Evolutionary conservation across 352 stramenopile genomes (phyloP).

Genomic region (Saprolegnia diclina): DNA sequence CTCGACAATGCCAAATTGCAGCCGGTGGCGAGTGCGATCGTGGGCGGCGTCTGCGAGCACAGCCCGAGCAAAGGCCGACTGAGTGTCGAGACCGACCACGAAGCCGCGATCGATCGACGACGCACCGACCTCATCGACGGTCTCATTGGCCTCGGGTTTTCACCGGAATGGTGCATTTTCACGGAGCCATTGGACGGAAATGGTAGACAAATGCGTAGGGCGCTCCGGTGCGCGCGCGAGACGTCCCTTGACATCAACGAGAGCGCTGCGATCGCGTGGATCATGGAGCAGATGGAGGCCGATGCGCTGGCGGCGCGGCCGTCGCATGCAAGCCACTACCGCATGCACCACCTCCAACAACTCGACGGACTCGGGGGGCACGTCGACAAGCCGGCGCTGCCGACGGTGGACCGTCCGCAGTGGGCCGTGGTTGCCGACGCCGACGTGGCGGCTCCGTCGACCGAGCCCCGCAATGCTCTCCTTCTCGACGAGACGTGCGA

Average conservation of each 20-base stretch:
- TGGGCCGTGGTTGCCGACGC: background rate
- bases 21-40: conserved; percentile 34
- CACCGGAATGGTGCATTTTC: conserved; percentile 52
- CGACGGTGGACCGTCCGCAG: background rate
- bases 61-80: conserved; percentile 1
- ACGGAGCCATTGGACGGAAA: no score
- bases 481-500: conserved; percentile 18
- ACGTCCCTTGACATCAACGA: conserved; percentile 44
- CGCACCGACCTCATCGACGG: conserved; percentile 62
- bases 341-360: conserved; percentile 5
- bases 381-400: background rate
- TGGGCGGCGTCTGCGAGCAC: conserved; percentile 30
- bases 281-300: conserved; percentile 87
- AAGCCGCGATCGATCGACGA: conserved; percentile 29
- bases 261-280: conserved; percentile 78
- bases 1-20: conserved; percentile 40
- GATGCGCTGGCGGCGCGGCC: conserved; percentile 30
- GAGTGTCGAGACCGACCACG: conserved; percentile 28
- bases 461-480: background rate
- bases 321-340: background rate
- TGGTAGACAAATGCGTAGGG: no score
- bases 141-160: conserved; percentile 79
- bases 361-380: conserved; percentile 6
- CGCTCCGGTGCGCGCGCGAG: conserved; percentile 52
- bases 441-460: no score